Evolutionary conservation across 257 asterid genomes (phyloP).

Genomic region (Plantago elongata): DNA sequence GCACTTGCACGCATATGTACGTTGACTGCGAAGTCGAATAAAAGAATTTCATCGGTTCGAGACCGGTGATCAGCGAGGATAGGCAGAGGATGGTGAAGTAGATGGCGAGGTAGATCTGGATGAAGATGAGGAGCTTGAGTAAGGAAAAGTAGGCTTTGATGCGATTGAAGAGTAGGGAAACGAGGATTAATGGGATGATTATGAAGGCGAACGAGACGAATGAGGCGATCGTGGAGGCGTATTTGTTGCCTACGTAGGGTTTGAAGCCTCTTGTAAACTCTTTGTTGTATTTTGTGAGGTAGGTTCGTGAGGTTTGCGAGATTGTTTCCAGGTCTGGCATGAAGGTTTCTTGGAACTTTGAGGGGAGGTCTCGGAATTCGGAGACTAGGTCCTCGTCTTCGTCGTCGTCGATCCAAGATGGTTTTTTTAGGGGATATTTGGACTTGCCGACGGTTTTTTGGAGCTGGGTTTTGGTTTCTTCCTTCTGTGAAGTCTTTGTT

Average conservation of each 20-base stretch:
- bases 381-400: slow-evolving; percentile 55
- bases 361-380: slow-evolving; percentile 58
- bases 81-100: slow-evolving; percentile 76
- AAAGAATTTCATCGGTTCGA: slow-evolving; percentile 78
- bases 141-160: slow-evolving; percentile 83
- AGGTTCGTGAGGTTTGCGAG: slow-evolving; percentile 59
- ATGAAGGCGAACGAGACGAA: slow-evolving; percentile 64
- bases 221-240: slow-evolving; percentile 71
- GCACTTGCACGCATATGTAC: slow-evolving; percentile 61
- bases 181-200: slow-evolving; percentile 63
- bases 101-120: slow-evolving; percentile 75
- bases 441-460: slow-evolving; percentile 17
- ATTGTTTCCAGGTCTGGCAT: slow-evolving; percentile 76
- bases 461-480: slow-evolving; percentile 28
- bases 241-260: slow-evolving; percentile 76
- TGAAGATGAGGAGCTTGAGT: slow-evolving; percentile 69
- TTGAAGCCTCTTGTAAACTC: slow-evolving; percentile 72
- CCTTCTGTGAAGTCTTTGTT: too few species aligned
- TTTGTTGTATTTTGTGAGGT: slow-evolving; percentile 63
- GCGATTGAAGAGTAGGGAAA: slow-evolving; percentile 58
- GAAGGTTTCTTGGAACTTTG: slow-evolving; percentile 69
- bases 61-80: slow-evolving; percentile 66
- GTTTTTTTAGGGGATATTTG: slow-evolving; percentile 26
- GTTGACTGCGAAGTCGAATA: slow-evolving; percentile 87
- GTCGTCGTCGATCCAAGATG: slow-evolving; percentile 39